These are phyloP conservation scores for Eucalyptus curtisii DNA, from an alignment of 345 rosid species.

Conservation along the genomic window DNA sequence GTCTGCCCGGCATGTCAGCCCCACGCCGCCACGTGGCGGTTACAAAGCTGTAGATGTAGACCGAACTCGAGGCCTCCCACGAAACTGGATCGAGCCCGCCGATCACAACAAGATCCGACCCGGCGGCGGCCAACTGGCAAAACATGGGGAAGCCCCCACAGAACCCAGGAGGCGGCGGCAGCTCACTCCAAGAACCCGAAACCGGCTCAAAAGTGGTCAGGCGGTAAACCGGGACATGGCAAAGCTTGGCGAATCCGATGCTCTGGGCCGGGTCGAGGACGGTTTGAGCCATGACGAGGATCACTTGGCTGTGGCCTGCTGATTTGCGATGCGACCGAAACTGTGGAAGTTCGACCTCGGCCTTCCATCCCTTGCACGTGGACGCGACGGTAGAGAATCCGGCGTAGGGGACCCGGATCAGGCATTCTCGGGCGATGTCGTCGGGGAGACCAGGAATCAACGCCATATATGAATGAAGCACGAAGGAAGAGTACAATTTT, in stretches of 20 bases:
- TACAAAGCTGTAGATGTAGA: constrained; percentile 36
- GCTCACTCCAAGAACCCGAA: constrained; percentile 34
- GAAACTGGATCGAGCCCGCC: constrained; percentile 61
- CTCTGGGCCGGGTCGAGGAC: constrained; percentile 5
- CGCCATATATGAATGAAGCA: not conserved
- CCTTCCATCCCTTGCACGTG: not conserved
- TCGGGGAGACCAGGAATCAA: not conserved
- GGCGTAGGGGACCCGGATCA: not conserved
- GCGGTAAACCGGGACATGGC: constrained; percentile 16
- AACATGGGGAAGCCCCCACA: constrained; percentile 49
- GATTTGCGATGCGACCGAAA: constrained; percentile 10
- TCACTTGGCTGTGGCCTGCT: constrained; percentile 17
- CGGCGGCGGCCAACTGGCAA: constrained; percentile 36
- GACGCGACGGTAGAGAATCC: not conserved
- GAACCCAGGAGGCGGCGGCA: constrained; percentile 41
- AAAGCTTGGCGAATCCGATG: constrained; percentile 3
- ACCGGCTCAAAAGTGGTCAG: constrained; percentile 34
- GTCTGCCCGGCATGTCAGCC: constrained; percentile 45
- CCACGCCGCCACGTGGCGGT: constrained; percentile 52
- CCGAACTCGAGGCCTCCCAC: constrained; percentile 44
- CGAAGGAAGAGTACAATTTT: not conserved
- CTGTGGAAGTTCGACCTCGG: not conserved
- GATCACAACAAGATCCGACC: constrained; percentile 50
- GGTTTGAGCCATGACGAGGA: constrained; percentile 46
- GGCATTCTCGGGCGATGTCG: not conserved